Evolutionary conservation across 768 basidiomycete genomes (phyloP), one percentile per base, ranked within the genome.

Genomic region (Lactarius hengduanensis): DNA sequence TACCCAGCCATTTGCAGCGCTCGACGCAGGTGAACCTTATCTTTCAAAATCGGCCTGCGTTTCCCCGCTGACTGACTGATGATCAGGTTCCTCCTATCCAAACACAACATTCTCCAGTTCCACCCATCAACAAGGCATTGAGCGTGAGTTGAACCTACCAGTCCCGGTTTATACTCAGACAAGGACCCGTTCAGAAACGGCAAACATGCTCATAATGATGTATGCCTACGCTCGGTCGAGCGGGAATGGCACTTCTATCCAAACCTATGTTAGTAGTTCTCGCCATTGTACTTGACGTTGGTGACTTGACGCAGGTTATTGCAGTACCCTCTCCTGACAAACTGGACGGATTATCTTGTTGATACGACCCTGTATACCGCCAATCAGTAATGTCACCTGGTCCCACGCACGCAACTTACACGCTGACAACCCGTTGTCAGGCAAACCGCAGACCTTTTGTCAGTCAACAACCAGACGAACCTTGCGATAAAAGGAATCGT

Each of bases 191-290:
- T 34, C 18, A 70, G 69, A 64, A 67, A 58, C 69, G 13, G 62
- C 66, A 16, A 68, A 68, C 43, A 70, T 70, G 66, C 40, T 70
- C 45, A 64, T 70, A 36, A 70, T 70, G 69, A 63, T 54, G 10
- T 70, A 62, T 56, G 69, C 63, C 22, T 40, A 64, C 26, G 45
- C 54, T 22, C 59, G 40, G 22, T 15, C 47, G n/a, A 69, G 57
- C 13, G 58, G 65, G 4, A 18, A 69, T 4, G 28, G 20, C 26
- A 40, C 60, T 16, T 57, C 57, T n/a, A 57, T 67, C 5, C 4
- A 53, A 9, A 36, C 22, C 5, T 62, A 69, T 55, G 68, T 62
- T 8, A 6, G 64, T 47, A 7, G 20, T 18, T 11, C 32, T 36
- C n/a, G 1, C 16, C 18, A 5, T 11, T 32, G 15, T 22, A 40